phyloP scores from a whole-genome alignment of 1,284 basidiomycete genomes.

The Heliocybe sulcata region DNA sequence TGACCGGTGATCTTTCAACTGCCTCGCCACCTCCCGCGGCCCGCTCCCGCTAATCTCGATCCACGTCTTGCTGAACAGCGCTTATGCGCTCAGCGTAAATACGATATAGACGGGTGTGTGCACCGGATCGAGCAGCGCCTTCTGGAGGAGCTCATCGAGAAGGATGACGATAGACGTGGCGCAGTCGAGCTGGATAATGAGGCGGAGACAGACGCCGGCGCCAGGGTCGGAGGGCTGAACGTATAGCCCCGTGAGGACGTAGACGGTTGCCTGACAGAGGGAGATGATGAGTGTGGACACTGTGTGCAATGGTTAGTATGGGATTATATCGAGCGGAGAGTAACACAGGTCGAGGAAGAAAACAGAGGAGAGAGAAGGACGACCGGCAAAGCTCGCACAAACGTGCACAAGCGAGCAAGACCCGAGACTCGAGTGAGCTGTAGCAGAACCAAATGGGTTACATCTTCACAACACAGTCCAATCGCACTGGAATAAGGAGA shows the following conservation, averaged over 20 bases:
- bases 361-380: no score
- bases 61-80: conserved; percentile 99
- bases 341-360: no score
- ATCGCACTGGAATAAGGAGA: no score
- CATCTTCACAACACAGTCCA: no score
- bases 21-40: conserved; percentile 94
- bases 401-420: no score
- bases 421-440: no score
- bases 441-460: no score
- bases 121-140: conserved; percentile 89
- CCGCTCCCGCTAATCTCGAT: conserved; percentile 97
- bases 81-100: conserved; percentile 93
- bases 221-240: conserved; percentile 92
- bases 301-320: conserved; percentile 31
- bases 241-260: conserved; percentile 96
- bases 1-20: conserved; percentile 99
- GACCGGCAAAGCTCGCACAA: no score
- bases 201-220: conserved; percentile 90
- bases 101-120: conserved; percentile 90
- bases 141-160: conserved; percentile 97
- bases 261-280: conserved; percentile 95
- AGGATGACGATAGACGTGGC: conserved; percentile 96
- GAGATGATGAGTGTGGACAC: conserved; percentile 97
- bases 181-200: conserved; percentile 93
- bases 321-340: no score